Evolutionary conservation across 208 protist genomes (phyloP).

Genomic region (Herpetomonas tarakana): DNA sequence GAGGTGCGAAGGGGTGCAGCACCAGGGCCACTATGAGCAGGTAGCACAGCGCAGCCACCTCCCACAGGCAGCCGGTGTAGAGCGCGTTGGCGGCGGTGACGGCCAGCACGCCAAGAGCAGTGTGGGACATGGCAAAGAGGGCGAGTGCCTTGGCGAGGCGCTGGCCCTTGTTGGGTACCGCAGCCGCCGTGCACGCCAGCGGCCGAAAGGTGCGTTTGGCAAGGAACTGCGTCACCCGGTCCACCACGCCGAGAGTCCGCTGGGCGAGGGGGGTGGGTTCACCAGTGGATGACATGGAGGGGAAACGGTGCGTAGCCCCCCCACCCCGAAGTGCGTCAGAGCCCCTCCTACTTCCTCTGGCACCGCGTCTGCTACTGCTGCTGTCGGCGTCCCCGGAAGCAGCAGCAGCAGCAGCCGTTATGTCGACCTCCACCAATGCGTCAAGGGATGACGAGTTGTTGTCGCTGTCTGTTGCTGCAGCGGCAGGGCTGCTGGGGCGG

Average conservation of each 20-base stretch:
- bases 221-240: conserved; percentile 18
- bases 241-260: background rate
- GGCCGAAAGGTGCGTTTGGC: conserved; percentile 48
- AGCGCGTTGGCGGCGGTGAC: conserved; percentile 32
- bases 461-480: background rate
- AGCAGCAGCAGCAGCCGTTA: too few species aligned
- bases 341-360: too few species aligned
- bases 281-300: too few species aligned
- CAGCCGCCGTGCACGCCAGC: conserved; percentile 9
- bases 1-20: conserved; percentile 46
- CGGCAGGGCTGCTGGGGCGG: background rate
- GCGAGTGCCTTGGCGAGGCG: conserved; percentile 18
- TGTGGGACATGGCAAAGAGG: conserved; percentile 36
- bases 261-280: background rate
- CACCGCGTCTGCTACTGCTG: too few species aligned
- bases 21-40: conserved; percentile 39
- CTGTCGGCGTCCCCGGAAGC: background rate
- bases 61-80: conserved; percentile 43
- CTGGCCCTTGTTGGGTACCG: background rate
- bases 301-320: background rate
- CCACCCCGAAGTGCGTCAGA: background rate
- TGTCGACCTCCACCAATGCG: background rate
- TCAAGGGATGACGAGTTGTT: too few species aligned
- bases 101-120: conserved; percentile 23
- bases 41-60: conserved; percentile 36